phyloP scores from a whole-genome alignment of 495 filamentous ascomycete genomes.

The Penicillium cataractarum region DNA sequence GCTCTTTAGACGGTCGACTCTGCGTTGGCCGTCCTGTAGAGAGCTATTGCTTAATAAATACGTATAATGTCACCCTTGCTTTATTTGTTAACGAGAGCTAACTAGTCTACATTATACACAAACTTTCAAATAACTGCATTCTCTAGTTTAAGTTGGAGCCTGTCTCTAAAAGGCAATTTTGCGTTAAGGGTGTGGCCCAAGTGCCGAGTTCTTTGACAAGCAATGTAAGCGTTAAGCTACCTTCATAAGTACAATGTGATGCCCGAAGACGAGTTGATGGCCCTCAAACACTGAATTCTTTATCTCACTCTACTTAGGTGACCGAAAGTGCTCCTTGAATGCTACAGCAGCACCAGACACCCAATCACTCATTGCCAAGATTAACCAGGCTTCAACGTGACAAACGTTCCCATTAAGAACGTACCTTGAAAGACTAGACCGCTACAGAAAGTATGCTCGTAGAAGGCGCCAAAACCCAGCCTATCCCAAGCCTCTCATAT shows the following conservation, averaged over 20 bases:
- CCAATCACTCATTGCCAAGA: constrained; percentile 1
- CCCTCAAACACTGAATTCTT: not conserved
- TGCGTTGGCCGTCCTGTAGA: not conserved
- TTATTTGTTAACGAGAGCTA: not conserved
- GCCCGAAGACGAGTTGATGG: constrained; percentile 14
- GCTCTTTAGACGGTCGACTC: not conserved
- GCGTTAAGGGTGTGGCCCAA: not conserved
- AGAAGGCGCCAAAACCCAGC: not conserved
- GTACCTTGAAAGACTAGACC: not conserved
- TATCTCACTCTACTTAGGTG: not conserved
- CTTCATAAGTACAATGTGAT: constrained; percentile 16
- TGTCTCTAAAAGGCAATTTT: not conserved
- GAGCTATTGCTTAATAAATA: not conserved
- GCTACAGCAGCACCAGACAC: constrained; percentile 18
- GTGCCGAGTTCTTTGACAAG: too few relatives aligned
- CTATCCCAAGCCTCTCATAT: not conserved
- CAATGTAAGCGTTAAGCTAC: constrained; percentile 10
- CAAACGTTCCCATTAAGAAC: not conserved
- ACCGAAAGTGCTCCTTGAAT: constrained; percentile 8
- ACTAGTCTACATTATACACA: not conserved
- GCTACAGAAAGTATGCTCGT: not conserved
- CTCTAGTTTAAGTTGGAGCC: not conserved
- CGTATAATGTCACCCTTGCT: not conserved
- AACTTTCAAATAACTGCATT: not conserved
- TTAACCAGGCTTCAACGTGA: constrained; percentile 6